A percentile compares a stretch with the other conserved stretches of the same genome.
These are phyloP conservation scores for Podila verticillata DNA, from an alignment of 192 early-diverging fungal species.

Conservation along the genomic window DNA sequence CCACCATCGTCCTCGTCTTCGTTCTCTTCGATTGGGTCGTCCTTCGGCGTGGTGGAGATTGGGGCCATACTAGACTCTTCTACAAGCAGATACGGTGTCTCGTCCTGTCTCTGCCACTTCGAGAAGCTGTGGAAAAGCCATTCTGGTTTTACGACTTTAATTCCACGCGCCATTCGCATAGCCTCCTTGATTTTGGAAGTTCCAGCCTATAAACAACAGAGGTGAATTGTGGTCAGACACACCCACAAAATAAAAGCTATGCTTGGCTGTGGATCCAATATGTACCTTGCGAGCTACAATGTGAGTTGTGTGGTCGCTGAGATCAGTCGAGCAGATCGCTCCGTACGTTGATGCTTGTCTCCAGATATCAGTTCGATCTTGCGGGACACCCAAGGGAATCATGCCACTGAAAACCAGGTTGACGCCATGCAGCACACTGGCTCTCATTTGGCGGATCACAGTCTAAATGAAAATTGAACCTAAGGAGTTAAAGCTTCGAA, in stretches of 20 bases:
- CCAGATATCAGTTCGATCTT: slow-evolving; percentile 82
- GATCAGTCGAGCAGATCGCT: slow-evolving; percentile 73
- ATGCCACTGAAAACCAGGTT: slow-evolving; percentile 84
- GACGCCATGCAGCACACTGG: slow-evolving; percentile 69
- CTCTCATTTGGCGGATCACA: slow-evolving; percentile 72
- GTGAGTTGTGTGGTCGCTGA: slow-evolving; percentile 80
- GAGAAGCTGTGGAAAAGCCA: slow-evolving; percentile 80
- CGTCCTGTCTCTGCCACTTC: slow-evolving; percentile 77
- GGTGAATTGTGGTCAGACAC: not conserved
- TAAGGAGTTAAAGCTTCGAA: slow-evolving; percentile 11
- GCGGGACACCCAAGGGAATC: slow-evolving; percentile 75
- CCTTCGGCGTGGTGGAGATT: slow-evolving; percentile 41
- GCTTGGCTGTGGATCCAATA: not conserved
- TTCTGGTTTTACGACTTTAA: slow-evolving; percentile 65
- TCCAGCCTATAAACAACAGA: slow-evolving; percentile 57
- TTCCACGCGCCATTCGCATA: slow-evolving; percentile 33
- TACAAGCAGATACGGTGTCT: slow-evolving; percentile 66
- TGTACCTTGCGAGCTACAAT: slow-evolving; percentile 86
- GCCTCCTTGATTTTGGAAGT: slow-evolving; percentile 84
- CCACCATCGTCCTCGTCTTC: slow-evolving; percentile 61
- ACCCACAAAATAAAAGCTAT: not conserved
- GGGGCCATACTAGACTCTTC: slow-evolving; percentile 13
- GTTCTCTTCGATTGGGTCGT: slow-evolving; percentile 54
- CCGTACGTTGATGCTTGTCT: slow-evolving; percentile 83
- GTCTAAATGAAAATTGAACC: slow-evolving; percentile 23